Conservation (phyloP, 345 rosid species). For the Rhizophora apiculata region DNA sequence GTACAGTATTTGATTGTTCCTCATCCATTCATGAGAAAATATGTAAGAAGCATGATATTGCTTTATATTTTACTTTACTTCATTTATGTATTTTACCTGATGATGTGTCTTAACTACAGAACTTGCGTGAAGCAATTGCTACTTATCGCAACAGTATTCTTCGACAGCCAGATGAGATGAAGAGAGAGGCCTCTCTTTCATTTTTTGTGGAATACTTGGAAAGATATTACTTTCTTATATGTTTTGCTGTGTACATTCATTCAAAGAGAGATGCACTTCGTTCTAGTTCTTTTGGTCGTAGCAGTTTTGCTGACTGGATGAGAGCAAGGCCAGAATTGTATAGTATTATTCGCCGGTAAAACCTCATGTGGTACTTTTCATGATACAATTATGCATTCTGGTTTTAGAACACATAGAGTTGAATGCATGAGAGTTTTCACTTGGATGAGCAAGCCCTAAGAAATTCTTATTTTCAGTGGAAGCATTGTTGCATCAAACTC, state of each 20-base stretch:
- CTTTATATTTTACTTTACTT: background rate
- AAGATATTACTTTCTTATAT: slow-evolving; percentile 96
- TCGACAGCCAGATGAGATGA: slow-evolving; percentile 96
- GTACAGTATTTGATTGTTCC: slow-evolving; percentile 34
- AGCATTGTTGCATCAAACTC: background rate
- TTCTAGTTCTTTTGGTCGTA: slow-evolving; percentile 66
- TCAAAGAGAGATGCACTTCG: slow-evolving; percentile 84
- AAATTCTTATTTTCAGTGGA: background rate
- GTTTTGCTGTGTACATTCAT: slow-evolving; percentile 93
- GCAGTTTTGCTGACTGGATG: slow-evolving; percentile 98
- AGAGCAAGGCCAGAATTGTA: slow-evolving; percentile 95
- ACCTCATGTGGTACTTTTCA: background rate
- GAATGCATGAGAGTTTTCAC: background rate
- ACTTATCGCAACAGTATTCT: slow-evolving; percentile 83
- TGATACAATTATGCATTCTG: slow-evolving; percentile 3
- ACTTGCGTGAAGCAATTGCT: slow-evolving; percentile 93
- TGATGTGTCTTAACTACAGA: slow-evolving; percentile 50
- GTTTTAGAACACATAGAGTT: background rate
- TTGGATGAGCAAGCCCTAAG: too few relatives aligned
- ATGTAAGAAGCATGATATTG: slow-evolving; percentile 7
- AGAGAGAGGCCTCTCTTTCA: slow-evolving; percentile 91
- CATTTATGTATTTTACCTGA: slow-evolving; percentile 15
- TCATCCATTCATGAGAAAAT: slow-evolving; percentile 14
- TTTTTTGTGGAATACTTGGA: slow-evolving; percentile 96
- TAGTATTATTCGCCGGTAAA: slow-evolving; percentile 91